A percentile compares a stretch with the other conserved stretches of the same genome.
Conservation (phyloP, 163 green algal genomes). For the Coccomyxa subellipsoidea region DNA sequence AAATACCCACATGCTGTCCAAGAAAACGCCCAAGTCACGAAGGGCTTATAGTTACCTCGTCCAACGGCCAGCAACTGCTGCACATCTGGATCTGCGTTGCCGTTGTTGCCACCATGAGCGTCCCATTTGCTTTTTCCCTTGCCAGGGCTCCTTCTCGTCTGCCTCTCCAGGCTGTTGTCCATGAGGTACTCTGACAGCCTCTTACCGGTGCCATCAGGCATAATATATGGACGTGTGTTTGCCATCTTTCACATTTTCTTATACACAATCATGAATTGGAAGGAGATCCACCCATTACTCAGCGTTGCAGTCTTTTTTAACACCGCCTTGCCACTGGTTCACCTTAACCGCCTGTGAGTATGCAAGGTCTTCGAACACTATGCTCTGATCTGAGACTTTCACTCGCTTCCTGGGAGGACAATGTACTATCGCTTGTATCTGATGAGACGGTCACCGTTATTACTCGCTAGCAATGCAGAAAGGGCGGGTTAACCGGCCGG, state of each 20-base stretch:
- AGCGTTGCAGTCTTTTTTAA: neutral
- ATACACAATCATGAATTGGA: neutral
- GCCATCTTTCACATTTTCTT: neutral
- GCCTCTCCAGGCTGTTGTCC: slow-evolving; percentile 2
- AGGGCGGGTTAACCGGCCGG: too few relatives aligned
- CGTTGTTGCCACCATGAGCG: neutral
- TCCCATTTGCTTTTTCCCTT: neutral
- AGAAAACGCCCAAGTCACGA: too few relatives aligned
- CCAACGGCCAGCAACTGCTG: neutral
- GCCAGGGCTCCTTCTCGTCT: neutral
- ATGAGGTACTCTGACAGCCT: slow-evolving; percentile 5
- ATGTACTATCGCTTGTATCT: too few relatives aligned
- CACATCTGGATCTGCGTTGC: slow-evolving; percentile 8
- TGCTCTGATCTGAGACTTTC: neutral
- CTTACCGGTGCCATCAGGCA: slow-evolving; percentile 3
- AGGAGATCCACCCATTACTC: neutral
- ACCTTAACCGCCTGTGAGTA: neutral
- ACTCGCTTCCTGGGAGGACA: neutral
- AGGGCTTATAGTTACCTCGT: too few relatives aligned
- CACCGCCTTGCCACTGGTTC: too few relatives aligned
- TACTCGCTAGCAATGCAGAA: too few relatives aligned
- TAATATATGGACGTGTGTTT: neutral
- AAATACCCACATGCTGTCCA: too few relatives aligned
- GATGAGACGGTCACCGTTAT: too few relatives aligned
- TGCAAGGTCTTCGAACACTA: neutral